phyloP scores from a whole-genome alignment of 2,329 filamentous ascomycete genomes.

The Reticulascus tulasneorum region DNA sequence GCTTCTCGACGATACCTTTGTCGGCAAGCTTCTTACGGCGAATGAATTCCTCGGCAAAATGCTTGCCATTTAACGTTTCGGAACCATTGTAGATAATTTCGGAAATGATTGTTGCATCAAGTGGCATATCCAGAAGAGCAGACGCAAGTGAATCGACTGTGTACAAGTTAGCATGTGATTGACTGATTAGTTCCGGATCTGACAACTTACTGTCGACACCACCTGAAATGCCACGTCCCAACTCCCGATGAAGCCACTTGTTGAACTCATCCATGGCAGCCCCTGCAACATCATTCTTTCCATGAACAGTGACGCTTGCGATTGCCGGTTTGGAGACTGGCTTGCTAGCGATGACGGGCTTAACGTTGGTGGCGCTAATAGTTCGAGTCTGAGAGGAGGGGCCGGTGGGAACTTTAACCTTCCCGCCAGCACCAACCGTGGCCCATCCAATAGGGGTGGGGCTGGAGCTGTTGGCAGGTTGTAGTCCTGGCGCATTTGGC shows the following conservation, averaged over 20 bases:
- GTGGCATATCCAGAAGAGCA: conserved; percentile 69
- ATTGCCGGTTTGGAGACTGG: conserved; percentile 44
- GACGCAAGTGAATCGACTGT: conserved; percentile 77
- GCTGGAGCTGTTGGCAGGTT: conserved; percentile 42
- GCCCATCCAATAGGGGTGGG: conserved; percentile 67
- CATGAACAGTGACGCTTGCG: conserved; percentile 40
- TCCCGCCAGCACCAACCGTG: conserved; percentile 90
- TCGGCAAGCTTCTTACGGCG: conserved; percentile 90
- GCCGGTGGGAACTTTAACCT: conserved; percentile 71
- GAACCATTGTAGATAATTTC: conserved; percentile 86
- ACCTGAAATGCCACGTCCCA: conserved; percentile 65
- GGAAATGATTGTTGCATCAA: conserved; percentile 76
- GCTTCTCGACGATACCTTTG: conserved; percentile 80
- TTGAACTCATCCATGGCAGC: conserved; percentile 83
- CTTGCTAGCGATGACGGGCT: conserved; percentile 44
- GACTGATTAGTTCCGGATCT: rapidly evolving
- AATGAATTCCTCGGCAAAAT: conserved; percentile 92
- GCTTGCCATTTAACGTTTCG: conserved; percentile 84
- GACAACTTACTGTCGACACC: conserved; percentile 47
- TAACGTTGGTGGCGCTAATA: conserved; percentile 37
- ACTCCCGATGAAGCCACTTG: conserved; percentile 82
- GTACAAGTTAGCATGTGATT: conserved; percentile 25
- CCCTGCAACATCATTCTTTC: conserved; percentile 37
- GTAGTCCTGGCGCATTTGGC: conserved; percentile 20
- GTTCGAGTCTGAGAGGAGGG: conserved; percentile 48